Evolutionary conservation across 805 yeast species (phyloP).

Genomic region (Wickerhamiella hasegawae): DNA sequence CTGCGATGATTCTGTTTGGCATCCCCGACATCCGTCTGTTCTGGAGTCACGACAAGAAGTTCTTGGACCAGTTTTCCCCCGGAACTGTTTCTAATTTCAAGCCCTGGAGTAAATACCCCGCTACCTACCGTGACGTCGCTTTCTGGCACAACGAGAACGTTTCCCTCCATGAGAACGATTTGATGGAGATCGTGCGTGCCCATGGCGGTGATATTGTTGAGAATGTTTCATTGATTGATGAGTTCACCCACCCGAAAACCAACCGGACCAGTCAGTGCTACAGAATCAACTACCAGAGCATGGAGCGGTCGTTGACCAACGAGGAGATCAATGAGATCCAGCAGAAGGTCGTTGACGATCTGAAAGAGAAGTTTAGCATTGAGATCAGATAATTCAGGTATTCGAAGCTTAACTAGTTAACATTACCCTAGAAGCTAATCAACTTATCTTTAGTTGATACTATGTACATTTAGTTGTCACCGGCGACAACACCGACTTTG

Average conservation of each 20-base stretch:
- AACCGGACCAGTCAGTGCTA: slow-evolving; percentile 68
- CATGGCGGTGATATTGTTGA: slow-evolving; percentile 81
- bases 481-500: slow-evolving; percentile 84
- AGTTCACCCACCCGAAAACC: slow-evolving; percentile 73
- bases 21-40: slow-evolving; percentile 89
- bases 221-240: slow-evolving; percentile 63
- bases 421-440: background rate
- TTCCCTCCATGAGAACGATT: slow-evolving; percentile 67
- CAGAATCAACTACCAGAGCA: slow-evolving; percentile 82
- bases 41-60: slow-evolving; percentile 77
- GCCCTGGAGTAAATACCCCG: slow-evolving; percentile 86
- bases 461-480: slow-evolving; percentile 20
- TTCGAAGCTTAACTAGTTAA: too few species aligned
- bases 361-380: slow-evolving; percentile 37
- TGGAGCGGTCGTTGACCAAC: slow-evolving; percentile 84
- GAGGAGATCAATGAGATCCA: slow-evolving; percentile 70
- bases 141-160: slow-evolving; percentile 43
- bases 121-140: slow-evolving; percentile 72
- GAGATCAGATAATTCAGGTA: too few species aligned
- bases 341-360: slow-evolving; percentile 40
- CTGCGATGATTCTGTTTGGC: slow-evolving; percentile 90
- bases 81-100: slow-evolving; percentile 56
- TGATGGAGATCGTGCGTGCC: slow-evolving; percentile 78
- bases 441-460: background rate
- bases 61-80: slow-evolving; percentile 50